Evolutionary conservation across 139 green algal genomes (phyloP), one percentile per base, ranked within the genome.

Genomic region (Nannochloris sp.): DNA sequence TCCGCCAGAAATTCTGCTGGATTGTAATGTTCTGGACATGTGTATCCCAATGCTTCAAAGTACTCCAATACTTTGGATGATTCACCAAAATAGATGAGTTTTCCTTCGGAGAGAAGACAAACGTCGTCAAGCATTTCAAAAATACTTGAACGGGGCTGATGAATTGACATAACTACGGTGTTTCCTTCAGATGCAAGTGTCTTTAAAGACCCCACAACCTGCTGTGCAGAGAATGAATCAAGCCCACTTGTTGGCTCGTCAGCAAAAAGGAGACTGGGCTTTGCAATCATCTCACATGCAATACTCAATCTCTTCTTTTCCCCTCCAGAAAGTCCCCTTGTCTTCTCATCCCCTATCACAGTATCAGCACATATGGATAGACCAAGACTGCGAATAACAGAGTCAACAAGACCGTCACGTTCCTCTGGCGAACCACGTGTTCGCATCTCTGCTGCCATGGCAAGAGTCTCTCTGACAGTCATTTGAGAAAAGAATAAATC

Each of bases 121-220:
- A 96, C 70, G 77, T 96, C 90, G 57, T 97, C 90, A 67, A 97
- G 93, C 65, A 95, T 75, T 36, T 63, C 69, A 53, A 91, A 97
- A 58, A 97, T 89, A 67, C 69, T 85, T 76, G 51, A 78, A 66
- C 89, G 84, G 8, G 89, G 88, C 74, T 93, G 87, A 74, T 93
- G 88, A 66, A 95, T 84, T 66, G 74, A 80, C 44, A 63, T 68
- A 45, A 92, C 75, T 17, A 95, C 79, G 5, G 87, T 95, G 68
- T 86, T 75, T 5, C 81, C 83, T 6, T 78, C 71, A 4, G 51
- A 36, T 6, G 82, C 82, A 30, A 95, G 71, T 5, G 79, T 46
- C 62, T 86, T 84, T n/a, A 95, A 74, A 17, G 82, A 79, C 40
- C 51, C 36, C 11, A 74, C 29, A 23, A 29, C 31, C 33, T 44